phyloP scores from a whole-genome alignment of 352 stramenopile genomes.

The Vaucheria bursata region DNA sequence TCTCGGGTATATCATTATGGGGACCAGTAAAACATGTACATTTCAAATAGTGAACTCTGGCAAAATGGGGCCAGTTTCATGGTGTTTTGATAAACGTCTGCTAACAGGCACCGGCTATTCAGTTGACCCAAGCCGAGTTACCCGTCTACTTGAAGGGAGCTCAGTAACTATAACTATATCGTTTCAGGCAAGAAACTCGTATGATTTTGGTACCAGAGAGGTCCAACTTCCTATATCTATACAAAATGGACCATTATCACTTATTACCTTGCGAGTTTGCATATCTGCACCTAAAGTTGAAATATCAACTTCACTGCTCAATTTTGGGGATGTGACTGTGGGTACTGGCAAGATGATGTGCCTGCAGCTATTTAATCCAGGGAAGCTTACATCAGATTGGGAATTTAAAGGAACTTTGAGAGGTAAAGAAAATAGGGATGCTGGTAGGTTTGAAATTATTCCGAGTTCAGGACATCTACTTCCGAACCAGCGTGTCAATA shows the following conservation, averaged over 20 bases:
- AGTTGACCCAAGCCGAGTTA: conserved; percentile 82
- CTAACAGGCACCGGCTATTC: conserved; percentile 71
- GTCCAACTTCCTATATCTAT: conserved; percentile 71
- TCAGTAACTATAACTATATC: conserved; percentile 75
- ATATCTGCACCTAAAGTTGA: conserved; percentile 79
- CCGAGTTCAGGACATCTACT: conserved; percentile 63
- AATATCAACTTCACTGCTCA: conserved; percentile 65
- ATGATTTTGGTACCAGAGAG: conserved; percentile 64
- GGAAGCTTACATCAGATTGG: conserved; percentile 75
- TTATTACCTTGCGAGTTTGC: conserved; percentile 70
- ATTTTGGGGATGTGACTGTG: conserved; percentile 77
- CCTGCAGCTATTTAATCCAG: conserved; percentile 77
- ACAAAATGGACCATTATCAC: conserved; percentile 74
- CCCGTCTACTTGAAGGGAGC: conserved; percentile 75
- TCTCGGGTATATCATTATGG: conserved; percentile 83
- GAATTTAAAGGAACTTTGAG: conserved; percentile 72
- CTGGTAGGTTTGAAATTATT: conserved; percentile 65
- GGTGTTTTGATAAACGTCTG: conserved; percentile 80
- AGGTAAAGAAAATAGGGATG: conserved; percentile 58
- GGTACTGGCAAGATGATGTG: conserved; percentile 73
- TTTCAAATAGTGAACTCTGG: conserved; percentile 81
- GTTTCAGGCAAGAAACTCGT: conserved; percentile 67
- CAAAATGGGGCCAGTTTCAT: conserved; percentile 58
- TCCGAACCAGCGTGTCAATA: conserved; percentile 65
- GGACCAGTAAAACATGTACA: conserved; percentile 75